phyloP scores from a whole-genome alignment of 2,329 filamentous ascomycete species.

The Pseudocercospora cruenta region DNA sequence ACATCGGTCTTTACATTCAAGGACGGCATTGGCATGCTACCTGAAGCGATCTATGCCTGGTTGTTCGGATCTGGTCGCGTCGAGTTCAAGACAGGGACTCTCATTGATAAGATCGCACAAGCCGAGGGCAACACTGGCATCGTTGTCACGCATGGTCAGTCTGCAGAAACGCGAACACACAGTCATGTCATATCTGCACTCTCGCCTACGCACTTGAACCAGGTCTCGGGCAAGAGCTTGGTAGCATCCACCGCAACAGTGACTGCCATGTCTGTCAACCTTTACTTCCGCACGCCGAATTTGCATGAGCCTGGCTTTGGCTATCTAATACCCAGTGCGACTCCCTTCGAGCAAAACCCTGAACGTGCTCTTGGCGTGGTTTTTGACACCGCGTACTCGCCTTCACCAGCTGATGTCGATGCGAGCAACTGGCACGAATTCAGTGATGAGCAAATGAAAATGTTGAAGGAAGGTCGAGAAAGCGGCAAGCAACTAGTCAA shows the following conservation, averaged over 20 bases:
- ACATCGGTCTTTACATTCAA: constrained; percentile 50
- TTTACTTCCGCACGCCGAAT: constrained; percentile 72
- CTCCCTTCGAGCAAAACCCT: constrained; percentile 72
- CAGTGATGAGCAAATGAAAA: constrained; percentile 19
- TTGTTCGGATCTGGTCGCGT: constrained; percentile 46
- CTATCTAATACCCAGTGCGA: constrained; percentile 81
- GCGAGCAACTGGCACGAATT: constrained; percentile 30
- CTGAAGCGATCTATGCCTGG: constrained; percentile 40
- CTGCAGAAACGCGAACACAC: constrained; percentile 35
- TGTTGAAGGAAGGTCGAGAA: constrained; percentile 31
- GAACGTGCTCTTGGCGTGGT: constrained; percentile 87
- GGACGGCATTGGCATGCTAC: constrained; percentile 47
- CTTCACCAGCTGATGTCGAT: constrained; percentile 31
- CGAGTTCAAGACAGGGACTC: constrained; percentile 43
- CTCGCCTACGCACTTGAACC: constrained; percentile 43
- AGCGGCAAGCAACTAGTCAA: constrained; percentile 32
- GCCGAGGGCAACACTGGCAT: constrained; percentile 32
- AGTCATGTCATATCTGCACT: constrained; percentile 69
- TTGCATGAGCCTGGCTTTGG: constrained; percentile 79
- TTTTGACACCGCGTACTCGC: constrained; percentile 72
- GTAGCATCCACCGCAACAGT: constrained; percentile 59
- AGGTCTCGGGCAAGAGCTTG: constrained; percentile 53
- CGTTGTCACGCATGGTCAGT: constrained; percentile 39
- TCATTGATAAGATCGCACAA: constrained; percentile 52
- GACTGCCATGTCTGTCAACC: constrained; percentile 88